Base-by-base conservation (phyloP, 225 moss, liverwort and hornwort species). In the Sphagnum tenellum region DNA sequence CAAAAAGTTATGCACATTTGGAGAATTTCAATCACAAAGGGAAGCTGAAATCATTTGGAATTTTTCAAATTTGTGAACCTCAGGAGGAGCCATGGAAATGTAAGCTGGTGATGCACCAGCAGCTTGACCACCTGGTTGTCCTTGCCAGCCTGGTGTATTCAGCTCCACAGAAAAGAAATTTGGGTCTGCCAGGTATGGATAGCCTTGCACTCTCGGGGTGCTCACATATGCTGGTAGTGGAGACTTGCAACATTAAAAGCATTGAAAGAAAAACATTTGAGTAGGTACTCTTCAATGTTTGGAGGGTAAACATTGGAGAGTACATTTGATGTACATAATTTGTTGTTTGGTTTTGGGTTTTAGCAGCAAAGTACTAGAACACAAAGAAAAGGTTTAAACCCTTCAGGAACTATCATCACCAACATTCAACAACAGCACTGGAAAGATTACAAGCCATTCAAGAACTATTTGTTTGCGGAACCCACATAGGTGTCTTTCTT, bases 401-500 rank as follows among this genome's bases (percentile, higher is more conserved):
- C 29, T 29, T 29, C 29, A 29, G 1, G 29, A 29, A 29, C 29
- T 29, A 29, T 29, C 29, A 29, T 29, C 29, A 29, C 29, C 29
- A 29, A 29, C 29, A 29, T 29, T 29, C 29, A 29, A 29, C 29
- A 29, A 29, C 29, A 29, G 1, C 29, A 29, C 29, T 1, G 29
- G 29, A 29, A 29, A 29, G 29, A 29, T 29, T 29, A 29, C 29
- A 29, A 29, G 29, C 29, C 29, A 29, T 1, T 29, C 29, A 29
- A 29, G 29, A 29, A 29, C 29, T 29, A 29, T 29, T 87, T 89
- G 76, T 89, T 89, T 59, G 82, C 84, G 45, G 89, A 89, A 67
- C 89, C 89, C 10, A 89, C 60, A 64, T 87, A 87, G 3, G 82
- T 80, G 59, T 89, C 76, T 68, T 78, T 70, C 49, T 76, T 75